These are phyloP conservation scores for Candida stauntonica DNA, from an alignment of 805 yeast species.

Conservation along the genomic window DNA sequence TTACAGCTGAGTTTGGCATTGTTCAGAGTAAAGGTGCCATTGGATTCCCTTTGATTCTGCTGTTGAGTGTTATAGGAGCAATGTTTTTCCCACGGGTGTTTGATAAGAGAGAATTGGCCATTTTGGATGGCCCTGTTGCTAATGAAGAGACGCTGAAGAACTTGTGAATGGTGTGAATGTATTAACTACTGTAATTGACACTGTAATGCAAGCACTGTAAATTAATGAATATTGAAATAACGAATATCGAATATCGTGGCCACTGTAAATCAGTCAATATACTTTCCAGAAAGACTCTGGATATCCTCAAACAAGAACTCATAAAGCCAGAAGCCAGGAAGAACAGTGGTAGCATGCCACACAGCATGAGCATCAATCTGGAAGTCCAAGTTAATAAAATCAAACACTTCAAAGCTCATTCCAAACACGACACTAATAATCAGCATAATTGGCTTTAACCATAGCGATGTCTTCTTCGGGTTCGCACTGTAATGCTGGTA, in stretches of 20 bases:
- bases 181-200: too few relatives aligned
- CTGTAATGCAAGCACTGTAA: too few relatives aligned
- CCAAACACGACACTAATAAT: constrained; percentile 59
- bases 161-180: constrained; percentile 15
- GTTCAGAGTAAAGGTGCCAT: constrained; percentile 87
- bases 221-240: too few relatives aligned
- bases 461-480: constrained; percentile 21
- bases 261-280: too few relatives aligned
- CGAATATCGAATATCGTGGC: too few relatives aligned
- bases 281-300: too few relatives aligned
- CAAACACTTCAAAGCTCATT: constrained; percentile 87
- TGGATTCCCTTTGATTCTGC: constrained; percentile 85
- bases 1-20: constrained; percentile 77
- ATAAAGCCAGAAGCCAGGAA: constrained; percentile 77
- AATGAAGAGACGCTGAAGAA: constrained; percentile 51
- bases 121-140: constrained; percentile 65
- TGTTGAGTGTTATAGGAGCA: constrained; percentile 60
- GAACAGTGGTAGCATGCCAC: constrained; percentile 88
- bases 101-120: constrained; percentile 51
- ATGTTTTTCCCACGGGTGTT: constrained; percentile 63
- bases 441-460: constrained; percentile 45
- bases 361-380: constrained; percentile 87
- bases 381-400: constrained; percentile 69
- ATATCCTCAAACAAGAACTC: constrained; percentile 49
- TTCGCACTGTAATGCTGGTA: constrained; percentile 28